A percentile compares a stretch with the other conserved stretches of the same genome.
Conservation (phyloP, 305 asterid species). For the Fraxinus angustifolia region DNA sequence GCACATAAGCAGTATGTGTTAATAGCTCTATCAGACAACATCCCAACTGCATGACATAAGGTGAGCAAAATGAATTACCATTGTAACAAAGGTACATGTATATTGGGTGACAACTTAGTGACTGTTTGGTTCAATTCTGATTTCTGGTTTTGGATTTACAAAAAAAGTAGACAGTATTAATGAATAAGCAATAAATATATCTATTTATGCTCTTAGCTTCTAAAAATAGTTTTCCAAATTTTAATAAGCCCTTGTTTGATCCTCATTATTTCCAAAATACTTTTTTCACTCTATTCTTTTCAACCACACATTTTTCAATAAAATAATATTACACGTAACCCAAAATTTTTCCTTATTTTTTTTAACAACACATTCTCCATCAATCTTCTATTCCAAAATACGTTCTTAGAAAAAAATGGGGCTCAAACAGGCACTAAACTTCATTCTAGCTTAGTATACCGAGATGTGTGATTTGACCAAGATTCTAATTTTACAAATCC, state of each 20-base stretch:
- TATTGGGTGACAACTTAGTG: background rate
- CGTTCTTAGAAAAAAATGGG: background rate
- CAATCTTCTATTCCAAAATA: background rate
- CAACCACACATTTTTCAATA: background rate
- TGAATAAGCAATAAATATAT: background rate
- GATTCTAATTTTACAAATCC: background rate
- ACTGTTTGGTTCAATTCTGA: background rate
- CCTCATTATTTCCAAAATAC: background rate
- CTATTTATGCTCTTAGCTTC: background rate
- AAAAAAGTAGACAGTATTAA: background rate
- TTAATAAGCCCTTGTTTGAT: background rate
- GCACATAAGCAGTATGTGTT: slow-evolving; percentile 81
- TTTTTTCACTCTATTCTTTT: background rate
- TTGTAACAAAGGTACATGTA: slow-evolving; percentile 17
- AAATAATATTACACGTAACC: background rate
- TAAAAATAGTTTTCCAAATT: background rate
- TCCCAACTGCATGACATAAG: slow-evolving; percentile 70
- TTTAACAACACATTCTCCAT: background rate
- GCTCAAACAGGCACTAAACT: background rate
- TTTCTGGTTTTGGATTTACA: background rate
- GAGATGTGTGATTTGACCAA: background rate
- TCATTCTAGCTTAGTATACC: background rate
- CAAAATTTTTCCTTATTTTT: background rate
- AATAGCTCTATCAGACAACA: slow-evolving; percentile 77
- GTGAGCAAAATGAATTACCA: slow-evolving; percentile 13